Conservation (phyloP, 1,139 yeast species). For the Lodderomyces oxycetoniae region DNA sequence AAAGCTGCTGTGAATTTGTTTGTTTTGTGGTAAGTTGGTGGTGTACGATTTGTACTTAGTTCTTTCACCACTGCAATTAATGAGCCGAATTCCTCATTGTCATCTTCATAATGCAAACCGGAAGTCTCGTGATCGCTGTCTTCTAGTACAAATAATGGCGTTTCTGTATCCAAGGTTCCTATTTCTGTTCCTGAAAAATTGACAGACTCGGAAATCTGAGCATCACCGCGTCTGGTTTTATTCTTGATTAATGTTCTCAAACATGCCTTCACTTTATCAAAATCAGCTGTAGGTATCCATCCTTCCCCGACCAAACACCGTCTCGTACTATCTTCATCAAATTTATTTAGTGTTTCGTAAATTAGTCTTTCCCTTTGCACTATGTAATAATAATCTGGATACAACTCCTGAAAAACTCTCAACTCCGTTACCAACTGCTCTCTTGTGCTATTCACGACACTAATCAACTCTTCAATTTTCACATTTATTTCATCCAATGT, state of each 20-base stretch:
- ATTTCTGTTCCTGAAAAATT: constrained; percentile 10
- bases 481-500: constrained; percentile 60
- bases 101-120: constrained; percentile 14
- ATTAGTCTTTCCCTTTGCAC: constrained; percentile 70
- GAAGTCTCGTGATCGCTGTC: constrained; percentile 15
- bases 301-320: constrained; percentile 96
- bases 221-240: constrained; percentile 18
- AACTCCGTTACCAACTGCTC: constrained; percentile 71
- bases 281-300: constrained; percentile 65
- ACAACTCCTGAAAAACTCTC: constrained; percentile 56
- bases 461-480: constrained; percentile 40
- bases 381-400: constrained; percentile 33
- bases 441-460: constrained; percentile 66
- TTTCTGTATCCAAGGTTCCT: constrained; percentile 11
- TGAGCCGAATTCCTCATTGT: constrained; percentile 24
- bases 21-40: constrained; percentile 90
- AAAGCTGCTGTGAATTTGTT: constrained; percentile 90
- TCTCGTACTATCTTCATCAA: constrained; percentile 80
- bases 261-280: constrained; percentile 21
- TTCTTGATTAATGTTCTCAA: constrained; percentile 25
- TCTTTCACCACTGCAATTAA: constrained; percentile 66
- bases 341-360: constrained; percentile 70
- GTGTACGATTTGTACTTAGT: constrained; percentile 72
- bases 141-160: constrained; percentile 54
- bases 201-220: constrained; percentile 7